Evolutionary conservation across 1,284 basidiomycete species (phyloP).

Genomic region (Leccinum angustisporum): DNA sequence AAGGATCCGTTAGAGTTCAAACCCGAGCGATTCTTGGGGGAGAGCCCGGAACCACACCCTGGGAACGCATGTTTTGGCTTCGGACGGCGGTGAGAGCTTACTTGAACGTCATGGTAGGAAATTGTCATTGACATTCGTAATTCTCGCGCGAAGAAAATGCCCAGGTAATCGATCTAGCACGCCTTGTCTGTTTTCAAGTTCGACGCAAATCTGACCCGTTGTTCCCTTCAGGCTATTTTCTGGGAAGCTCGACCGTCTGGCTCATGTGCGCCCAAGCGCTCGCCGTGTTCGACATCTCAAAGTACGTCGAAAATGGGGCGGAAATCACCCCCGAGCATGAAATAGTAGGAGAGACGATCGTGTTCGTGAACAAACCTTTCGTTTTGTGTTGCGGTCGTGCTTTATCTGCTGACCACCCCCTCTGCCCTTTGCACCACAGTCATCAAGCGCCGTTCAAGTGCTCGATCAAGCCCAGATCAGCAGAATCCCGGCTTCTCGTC

Average conservation of each 20-base stretch:
- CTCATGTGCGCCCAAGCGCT: conserved; percentile 16
- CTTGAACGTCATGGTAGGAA: not conserved
- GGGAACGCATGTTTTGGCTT: conserved; percentile 51
- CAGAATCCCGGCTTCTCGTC: conserved; percentile 46
- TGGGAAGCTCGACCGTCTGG: conserved; percentile 18
- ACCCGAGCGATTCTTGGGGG: conserved; percentile 24
- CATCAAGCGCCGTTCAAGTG: conserved; percentile 60
- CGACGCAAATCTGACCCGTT: not conserved
- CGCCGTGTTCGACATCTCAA: conserved; percentile 21
- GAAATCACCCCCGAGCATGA: conserved; percentile 23
- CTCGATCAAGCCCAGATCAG: conserved; percentile 52
- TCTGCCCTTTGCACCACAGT: conserved; percentile 31
- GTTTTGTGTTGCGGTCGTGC: not conserved
- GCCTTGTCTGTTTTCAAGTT: not conserved
- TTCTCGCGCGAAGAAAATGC: conserved; percentile 5
- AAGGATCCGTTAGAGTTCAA: conserved; percentile 18
- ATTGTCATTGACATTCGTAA: not conserved
- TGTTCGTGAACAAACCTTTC: conserved; percentile 6
- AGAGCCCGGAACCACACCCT: conserved; percentile 47
- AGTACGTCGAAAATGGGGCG: conserved; percentile 15
- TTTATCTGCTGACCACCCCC: not conserved
- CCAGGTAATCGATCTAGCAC: conserved; percentile 11
- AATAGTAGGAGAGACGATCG: conserved; percentile 16
- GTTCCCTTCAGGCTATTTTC: conserved; percentile 16
- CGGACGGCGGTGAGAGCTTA: conserved; percentile 46